Base-by-base conservation (phyloP, 306 rosid genomes). In the Benincasa hispida region DNA sequence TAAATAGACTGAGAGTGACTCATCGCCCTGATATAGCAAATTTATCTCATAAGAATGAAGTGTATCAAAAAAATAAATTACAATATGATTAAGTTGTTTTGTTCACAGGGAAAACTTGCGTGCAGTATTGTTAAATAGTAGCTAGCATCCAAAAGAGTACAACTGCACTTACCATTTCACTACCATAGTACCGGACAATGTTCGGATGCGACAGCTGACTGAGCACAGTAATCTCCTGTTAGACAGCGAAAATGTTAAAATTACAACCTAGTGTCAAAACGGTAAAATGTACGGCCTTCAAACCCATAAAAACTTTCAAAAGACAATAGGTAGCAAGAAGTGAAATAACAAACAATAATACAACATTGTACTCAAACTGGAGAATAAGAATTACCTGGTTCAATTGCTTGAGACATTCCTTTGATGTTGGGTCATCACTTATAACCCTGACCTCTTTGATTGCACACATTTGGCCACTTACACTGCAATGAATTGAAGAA, bases 381-480 rank as follows among this genome's bases (percentile, higher is more conserved):
- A 69, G 39, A 17, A 48, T 12, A 70, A 70, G 22, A 70, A 47
- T 25, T 5, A 94, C 99, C 92, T 94, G 99, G 80, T 88, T 87
- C 78, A 94, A 93, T 85, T 94, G 99, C 83, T 87, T 92, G 84
- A 94, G 96, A 86, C 96, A 90, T 85, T 94, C 99, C 85, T 88
- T 90, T 14, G 93, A 87, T 30, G 93, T 77, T 61, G 82, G 90
- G 84, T 94, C 99, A 63, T 94, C 99, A 34, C 86, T 82, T 57
- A 88, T 87, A 88, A 88, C 84, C 87, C 85, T 87, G 78, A 94
- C 97, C 87, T 94, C 99, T 81, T 94, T 94, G 72, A 94, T 92
- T 61, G 99, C 99, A 85, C 99, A 94, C 97, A 94, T 92, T 84
- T 94, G 99, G 76, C 99, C 99, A 45, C 91, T 92, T 86, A 89